A percentile compares a stretch with the other conserved stretches of the same genome.
Conservation (phyloP, 129 eudicot genomes). For the Lactuca saligna region DNA sequence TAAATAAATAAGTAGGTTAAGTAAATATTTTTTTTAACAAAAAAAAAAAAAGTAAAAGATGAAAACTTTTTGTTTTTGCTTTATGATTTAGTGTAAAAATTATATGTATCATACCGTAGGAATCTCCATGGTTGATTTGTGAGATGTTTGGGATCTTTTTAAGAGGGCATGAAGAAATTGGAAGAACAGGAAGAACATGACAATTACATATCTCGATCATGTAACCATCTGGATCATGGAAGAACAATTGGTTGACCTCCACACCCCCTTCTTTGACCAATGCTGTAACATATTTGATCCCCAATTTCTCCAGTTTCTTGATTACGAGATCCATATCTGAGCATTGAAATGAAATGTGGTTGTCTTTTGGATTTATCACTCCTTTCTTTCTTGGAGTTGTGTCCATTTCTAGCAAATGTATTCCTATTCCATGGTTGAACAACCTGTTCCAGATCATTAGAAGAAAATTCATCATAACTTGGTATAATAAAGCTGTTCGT, state of each 20-base stretch:
- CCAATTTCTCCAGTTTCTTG: constrained; percentile 45
- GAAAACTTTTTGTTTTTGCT: too few relatives aligned
- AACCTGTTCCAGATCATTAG: constrained; percentile 43
- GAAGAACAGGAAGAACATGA: constrained; percentile 65
- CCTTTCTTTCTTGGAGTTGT: constrained; percentile 41
- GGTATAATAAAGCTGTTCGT: not conserved
- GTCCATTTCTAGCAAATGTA: constrained; percentile 64
- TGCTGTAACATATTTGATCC: constrained; percentile 54
- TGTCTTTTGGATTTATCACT: constrained; percentile 73
- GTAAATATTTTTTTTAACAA: too few relatives aligned
- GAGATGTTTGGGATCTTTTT: constrained; percentile 24
- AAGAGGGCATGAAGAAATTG: constrained; percentile 56
- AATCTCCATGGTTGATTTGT: constrained; percentile 11
- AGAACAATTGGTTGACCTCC: constrained; percentile 71
- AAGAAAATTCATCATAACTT: not conserved
- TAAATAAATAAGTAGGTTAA: too few relatives aligned
- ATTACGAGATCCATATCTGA: constrained; percentile 56
- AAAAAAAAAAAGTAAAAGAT: too few relatives aligned
- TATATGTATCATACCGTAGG: constrained; percentile 24
- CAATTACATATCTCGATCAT: constrained; percentile 91
- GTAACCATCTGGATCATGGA: constrained; percentile 79
- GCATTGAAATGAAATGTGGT: constrained; percentile 80
- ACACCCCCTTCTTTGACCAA: constrained; percentile 67
- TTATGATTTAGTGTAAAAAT: too few relatives aligned
- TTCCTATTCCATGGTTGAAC: constrained; percentile 76